These are phyloP conservation scores for Fagopyrum esculentum DNA, from an alignment of 148 eudicot species.

Conservation along the genomic window DNA sequence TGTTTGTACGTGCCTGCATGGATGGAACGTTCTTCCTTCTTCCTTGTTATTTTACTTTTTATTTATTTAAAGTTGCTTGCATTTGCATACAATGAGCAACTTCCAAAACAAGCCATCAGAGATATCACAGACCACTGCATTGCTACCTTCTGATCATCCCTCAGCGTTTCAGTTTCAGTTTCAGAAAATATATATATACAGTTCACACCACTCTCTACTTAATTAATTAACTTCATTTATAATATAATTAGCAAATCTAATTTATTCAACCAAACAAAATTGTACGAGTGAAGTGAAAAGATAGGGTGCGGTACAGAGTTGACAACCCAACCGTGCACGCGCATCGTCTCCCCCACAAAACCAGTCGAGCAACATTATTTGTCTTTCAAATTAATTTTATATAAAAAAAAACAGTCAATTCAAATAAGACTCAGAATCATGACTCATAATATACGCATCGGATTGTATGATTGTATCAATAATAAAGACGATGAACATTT, in stretches of 20 bases:
- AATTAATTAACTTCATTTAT: no score
- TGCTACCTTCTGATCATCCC: constrained; percentile 3
- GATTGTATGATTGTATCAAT: constrained; percentile 13
- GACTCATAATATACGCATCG: constrained; percentile 5
- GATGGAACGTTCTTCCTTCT: constrained; percentile 25
- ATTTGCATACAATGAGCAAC: constrained; percentile 11
- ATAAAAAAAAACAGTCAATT: neutral
- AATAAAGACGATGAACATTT: constrained; percentile 11
- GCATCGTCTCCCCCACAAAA: constrained; percentile 8
- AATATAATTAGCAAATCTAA: no score
- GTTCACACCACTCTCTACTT: no score
- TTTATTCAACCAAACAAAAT: neutral
- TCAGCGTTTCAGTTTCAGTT: neutral
- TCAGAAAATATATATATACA: neutral
- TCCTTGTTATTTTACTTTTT: neutral
- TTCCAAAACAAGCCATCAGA: constrained; percentile 33
- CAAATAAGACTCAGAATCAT: neutral
- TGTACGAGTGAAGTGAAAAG: neutral
- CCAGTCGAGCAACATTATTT: neutral
- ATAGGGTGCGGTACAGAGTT: neutral
- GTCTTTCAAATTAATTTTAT: neutral
- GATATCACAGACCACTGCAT: neutral
- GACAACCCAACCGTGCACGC: constrained; percentile 11
- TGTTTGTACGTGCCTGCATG: constrained; percentile 27
- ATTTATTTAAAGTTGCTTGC: neutral